Evolutionary conservation across 78 protist genomes (phyloP), one percentile per base, ranked within the genome.

Genomic region (Dictyostelium firmibasis): DNA sequence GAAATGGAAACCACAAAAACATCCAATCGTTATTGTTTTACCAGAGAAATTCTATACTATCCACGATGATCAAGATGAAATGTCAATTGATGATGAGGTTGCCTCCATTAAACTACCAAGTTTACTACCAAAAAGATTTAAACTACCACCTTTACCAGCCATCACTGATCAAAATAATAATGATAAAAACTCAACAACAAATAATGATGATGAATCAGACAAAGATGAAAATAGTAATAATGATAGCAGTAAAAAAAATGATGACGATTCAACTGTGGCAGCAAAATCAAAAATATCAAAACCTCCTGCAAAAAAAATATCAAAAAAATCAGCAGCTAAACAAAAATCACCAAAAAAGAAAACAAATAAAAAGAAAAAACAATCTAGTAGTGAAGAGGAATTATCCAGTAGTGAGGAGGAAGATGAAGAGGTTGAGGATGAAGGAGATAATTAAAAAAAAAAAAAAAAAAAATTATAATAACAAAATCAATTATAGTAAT

Each of bases 1-100:
- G 83, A 89, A 89, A 60, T 89, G 94, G 94, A 89, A 89, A 33
- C 81, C 84, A 8, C 86, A 78, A 69, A 81, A 69, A 82, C 75
- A 57, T 82, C 76, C 86, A 5, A 35, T 82, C 8, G n/a, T 31
- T 20, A 82, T 82, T 60, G 25, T 35, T 27, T 82, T 82, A 60
- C 86, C 86, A 23, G 31, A 13, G 23, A 27, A 25, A 57, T n/a
- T 82, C 18, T 82, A 47, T 60, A 43, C 13, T 9, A 38, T 41
- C 23, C 31, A 25, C 5, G 31, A 20, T 41, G 29, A 76, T 10
- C 38, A 18, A 74, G 85, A 23, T 27, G 85, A 47, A 6, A 47
- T 35, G 25, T 13, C 18, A 47, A 14, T 20, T 7, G 69, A 79
- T 27, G 11, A 44, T 44, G 38, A 47, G 0, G 44, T 44, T 29